Evolutionary conservation across 2,329 filamentous ascomycete genomes (phyloP).

Genomic region (Pseudocercospora vitis): DNA sequence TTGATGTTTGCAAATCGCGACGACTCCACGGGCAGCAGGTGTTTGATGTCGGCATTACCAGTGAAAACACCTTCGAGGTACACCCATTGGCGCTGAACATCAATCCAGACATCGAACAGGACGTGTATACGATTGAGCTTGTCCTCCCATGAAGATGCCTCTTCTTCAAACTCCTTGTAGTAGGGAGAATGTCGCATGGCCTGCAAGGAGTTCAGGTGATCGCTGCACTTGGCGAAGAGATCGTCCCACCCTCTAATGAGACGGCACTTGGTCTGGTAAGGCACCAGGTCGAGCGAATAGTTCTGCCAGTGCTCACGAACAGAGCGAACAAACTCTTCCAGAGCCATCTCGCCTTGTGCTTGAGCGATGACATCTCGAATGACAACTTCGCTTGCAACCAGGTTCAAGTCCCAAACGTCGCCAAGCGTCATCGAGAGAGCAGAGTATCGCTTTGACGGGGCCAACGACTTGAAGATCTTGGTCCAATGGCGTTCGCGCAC

Average conservation of each 20-base stretch:
- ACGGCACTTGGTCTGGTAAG: slow-evolving; percentile 97
- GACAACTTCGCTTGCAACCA: slow-evolving; percentile 79
- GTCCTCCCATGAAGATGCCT: slow-evolving; percentile 95
- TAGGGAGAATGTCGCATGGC: slow-evolving; percentile 99
- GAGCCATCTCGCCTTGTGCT: slow-evolving; percentile 94
- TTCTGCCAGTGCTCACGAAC: slow-evolving; percentile 96
- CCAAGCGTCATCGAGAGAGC: slow-evolving; percentile 94
- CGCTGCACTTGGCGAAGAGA: slow-evolving; percentile 95
- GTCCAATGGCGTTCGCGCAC: slow-evolving; percentile 96
- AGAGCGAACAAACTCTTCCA: slow-evolving; percentile 95
- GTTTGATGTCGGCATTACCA: slow-evolving; percentile 98
- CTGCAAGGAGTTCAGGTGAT: slow-evolving; percentile 95
- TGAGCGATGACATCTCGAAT: slow-evolving; percentile 93
- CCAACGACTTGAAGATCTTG: slow-evolving; percentile 95
- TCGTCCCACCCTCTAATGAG: slow-evolving; percentile 98
- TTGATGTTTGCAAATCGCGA: slow-evolving; percentile 99
- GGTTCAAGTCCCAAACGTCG: slow-evolving; percentile 96
- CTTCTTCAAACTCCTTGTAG: slow-evolving; percentile 98
- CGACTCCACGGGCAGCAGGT: slow-evolving; percentile 92
- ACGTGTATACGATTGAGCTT: slow-evolving; percentile 96
- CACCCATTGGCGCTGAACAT: slow-evolving; percentile 99
- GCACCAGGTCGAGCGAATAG: slow-evolving; percentile 89
- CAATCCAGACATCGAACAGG: slow-evolving; percentile 98
- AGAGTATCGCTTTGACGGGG: slow-evolving; percentile 89
- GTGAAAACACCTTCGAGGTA: slow-evolving; percentile 99